A percentile compares a stretch with the other conserved stretches of the same genome.
Conservation (phyloP, 345 rosid genomes). For the Brassica cretica region DNA sequence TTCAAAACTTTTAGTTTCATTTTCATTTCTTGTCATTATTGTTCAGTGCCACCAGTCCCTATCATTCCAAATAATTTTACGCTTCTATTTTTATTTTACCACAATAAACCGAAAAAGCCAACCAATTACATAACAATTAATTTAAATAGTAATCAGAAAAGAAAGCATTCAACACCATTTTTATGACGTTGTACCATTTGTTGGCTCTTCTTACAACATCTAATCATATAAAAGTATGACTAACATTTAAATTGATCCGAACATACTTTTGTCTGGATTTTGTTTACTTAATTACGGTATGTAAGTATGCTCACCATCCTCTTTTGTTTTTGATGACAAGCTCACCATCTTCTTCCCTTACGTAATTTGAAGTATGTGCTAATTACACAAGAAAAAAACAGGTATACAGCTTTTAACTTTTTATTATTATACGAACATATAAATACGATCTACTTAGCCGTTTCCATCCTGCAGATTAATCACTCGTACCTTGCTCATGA, state of each 20-base stretch:
- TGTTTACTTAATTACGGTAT: not conserved
- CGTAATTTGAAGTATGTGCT: not conserved
- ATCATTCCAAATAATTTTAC: not conserved
- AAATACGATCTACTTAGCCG: not conserved
- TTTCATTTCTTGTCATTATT: constrained; percentile 20
- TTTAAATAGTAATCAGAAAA: not conserved
- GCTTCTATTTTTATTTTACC: constrained; percentile 8
- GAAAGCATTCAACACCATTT: too few relatives aligned
- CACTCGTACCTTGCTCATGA: not conserved
- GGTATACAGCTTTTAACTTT: not conserved
- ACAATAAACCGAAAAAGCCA: constrained; percentile 3
- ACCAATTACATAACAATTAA: constrained; percentile 1
- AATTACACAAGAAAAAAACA: not conserved
- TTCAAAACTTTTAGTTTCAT: not conserved
- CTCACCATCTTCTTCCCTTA: not conserved
- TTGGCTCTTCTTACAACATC: constrained; percentile 12
- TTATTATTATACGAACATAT: not conserved
- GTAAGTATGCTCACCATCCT: not conserved
- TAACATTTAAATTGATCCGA: constrained; percentile 6
- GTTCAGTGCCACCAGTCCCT: constrained; percentile 25
- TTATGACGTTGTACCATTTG: too few relatives aligned
- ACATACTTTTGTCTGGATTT: not conserved
- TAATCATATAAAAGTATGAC: constrained; percentile 29
- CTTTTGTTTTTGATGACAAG: not conserved
- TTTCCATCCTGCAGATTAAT: not conserved